A percentile compares a stretch with the other conserved stretches of the same genome.
These are phyloP conservation scores for Alternaria conjuncta DNA, from an alignment of 2,329 filamentous ascomycete species.

Conservation along the genomic window DNA sequence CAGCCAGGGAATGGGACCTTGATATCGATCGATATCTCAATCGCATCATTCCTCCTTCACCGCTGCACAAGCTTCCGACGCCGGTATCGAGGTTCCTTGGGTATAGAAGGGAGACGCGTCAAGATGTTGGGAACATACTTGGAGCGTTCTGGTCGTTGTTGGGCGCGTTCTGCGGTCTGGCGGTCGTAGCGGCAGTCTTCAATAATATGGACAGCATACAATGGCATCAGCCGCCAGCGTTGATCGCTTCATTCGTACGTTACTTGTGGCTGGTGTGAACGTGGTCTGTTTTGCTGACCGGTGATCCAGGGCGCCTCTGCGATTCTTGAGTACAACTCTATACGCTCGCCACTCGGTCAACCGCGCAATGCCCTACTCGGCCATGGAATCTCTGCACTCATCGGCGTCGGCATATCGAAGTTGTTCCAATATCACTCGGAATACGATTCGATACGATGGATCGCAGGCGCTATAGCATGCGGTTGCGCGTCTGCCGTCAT, in stretches of 20 bases:
- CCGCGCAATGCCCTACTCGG: constrained; percentile 56
- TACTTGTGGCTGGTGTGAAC: neutral
- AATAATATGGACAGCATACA: constrained; percentile 49
- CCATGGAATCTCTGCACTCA: constrained; percentile 53
- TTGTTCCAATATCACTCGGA: constrained; percentile 51
- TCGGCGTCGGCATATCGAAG: constrained; percentile 55
- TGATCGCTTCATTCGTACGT: constrained; percentile 54
- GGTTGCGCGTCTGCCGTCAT: constrained; percentile 53
- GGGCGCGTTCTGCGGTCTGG: constrained; percentile 54
- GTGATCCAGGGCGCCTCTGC: constrained; percentile 53
- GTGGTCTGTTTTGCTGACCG: constrained; percentile 3
- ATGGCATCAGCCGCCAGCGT: constrained; percentile 49
- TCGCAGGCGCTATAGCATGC: constrained; percentile 54
- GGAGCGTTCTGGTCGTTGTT: constrained; percentile 53
- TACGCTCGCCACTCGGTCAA: constrained; percentile 56
- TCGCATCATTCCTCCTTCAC: constrained; percentile 70
- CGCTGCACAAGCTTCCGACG: constrained; percentile 68
- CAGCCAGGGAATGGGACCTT: constrained; percentile 58
- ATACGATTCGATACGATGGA: constrained; percentile 51
- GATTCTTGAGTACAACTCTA: constrained; percentile 56
- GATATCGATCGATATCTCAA: constrained; percentile 81
- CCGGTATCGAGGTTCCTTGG: constrained; percentile 71
- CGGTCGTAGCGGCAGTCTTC: constrained; percentile 51
- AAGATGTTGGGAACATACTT: constrained; percentile 51
- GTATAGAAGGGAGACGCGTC: constrained; percentile 46